Percentiles rank a stretch among this genome's conserved stretches.
phyloP scores from a whole-genome alignment of 768 basidiomycete genomes.

The Termitomyces sp. region DNA sequence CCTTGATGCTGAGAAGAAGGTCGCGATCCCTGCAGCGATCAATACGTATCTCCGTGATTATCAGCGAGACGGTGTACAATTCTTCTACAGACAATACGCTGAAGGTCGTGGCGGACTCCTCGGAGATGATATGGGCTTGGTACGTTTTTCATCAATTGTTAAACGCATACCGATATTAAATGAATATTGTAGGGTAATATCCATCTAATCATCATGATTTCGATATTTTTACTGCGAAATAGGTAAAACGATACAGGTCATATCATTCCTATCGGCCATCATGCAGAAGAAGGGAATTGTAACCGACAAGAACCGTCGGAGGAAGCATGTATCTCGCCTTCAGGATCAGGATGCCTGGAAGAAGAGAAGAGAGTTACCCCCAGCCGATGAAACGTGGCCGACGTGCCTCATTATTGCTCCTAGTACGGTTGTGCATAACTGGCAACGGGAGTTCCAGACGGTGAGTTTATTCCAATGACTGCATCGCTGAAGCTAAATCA shows the following conservation, averaged over 20 bases:
- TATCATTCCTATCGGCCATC: conserved; percentile 84
- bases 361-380: conserved; percentile 47
- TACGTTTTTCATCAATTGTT: conserved; percentile 20
- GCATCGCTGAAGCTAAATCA: neutral
- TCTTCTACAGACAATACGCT: conserved; percentile 72
- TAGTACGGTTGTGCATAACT: conserved; percentile 77
- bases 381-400: conserved; percentile 71
- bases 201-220: neutral
- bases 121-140: conserved; percentile 95
- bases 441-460: conserved; percentile 84
- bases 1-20: conserved; percentile 39
- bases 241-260: conserved; percentile 95
- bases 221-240: neutral
- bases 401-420: conserved; percentile 89
- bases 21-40: conserved; percentile 61
- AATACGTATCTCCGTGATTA: conserved; percentile 89
- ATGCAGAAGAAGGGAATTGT: conserved; percentile 75
- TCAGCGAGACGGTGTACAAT: conserved; percentile 81
- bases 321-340: conserved; percentile 56
- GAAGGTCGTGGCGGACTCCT: conserved; percentile 72
- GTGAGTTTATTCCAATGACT: conserved; percentile 31
- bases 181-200: conserved; percentile 19
- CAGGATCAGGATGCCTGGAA: conserved; percentile 58
- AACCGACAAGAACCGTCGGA: conserved; percentile 63
- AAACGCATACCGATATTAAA: neutral